These are phyloP conservation scores for Fonsecaea nubica DNA, from an alignment of 2,329 filamentous ascomycete genomes.

Conservation along the genomic window DNA sequence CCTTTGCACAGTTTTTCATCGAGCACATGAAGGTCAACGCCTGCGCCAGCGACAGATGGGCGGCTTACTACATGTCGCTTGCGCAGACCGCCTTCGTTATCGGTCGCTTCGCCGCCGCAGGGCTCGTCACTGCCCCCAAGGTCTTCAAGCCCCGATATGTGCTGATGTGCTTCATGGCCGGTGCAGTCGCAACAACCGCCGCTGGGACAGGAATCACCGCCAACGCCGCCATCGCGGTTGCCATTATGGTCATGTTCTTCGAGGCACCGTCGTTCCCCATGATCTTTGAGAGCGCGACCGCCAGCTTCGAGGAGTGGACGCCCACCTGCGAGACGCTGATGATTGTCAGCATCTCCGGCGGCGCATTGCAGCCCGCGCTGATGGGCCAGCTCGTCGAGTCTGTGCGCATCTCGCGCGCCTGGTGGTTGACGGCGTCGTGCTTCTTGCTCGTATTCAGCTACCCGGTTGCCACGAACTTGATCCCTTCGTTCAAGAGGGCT, in stretches of 20 bases:
- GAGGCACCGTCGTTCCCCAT: conserved; percentile 83
- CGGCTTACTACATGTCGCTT: conserved; percentile 73
- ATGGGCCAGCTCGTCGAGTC: conserved; percentile 36
- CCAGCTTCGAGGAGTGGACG: conserved; percentile 36
- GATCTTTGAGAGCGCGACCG: conserved; percentile 62
- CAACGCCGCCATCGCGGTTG: conserved; percentile 60
- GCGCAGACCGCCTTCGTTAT: conserved; percentile 75
- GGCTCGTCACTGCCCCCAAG: conserved; percentile 62
- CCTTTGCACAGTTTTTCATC: conserved; percentile 69
- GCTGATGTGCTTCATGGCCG: conserved; percentile 70
- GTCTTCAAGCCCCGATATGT: conserved; percentile 72
- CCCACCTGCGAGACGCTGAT: conserved; percentile 37
- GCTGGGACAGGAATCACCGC: conserved; percentile 56
- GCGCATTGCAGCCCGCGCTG: conserved; percentile 36
- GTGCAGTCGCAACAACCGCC: conserved; percentile 65
- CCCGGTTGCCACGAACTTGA: conserved; percentile 32
- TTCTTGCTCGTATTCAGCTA: conserved; percentile 37
- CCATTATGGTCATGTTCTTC: conserved; percentile 76
- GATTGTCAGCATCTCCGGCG: conserved; percentile 38
- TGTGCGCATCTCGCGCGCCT: conserved; percentile 34
- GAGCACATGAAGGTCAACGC: conserved; percentile 71
- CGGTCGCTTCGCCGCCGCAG: conserved; percentile 72
- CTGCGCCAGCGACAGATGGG: conserved; percentile 61
- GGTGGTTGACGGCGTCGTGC: conserved; percentile 34
- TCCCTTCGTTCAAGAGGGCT: conserved; percentile 32